A percentile compares a stretch with the other conserved stretches of the same genome.
These are phyloP conservation scores for Raffaelea ambrosiae DNA, from an alignment of 2,329 filamentous ascomycete genomes.

Conservation along the genomic window DNA sequence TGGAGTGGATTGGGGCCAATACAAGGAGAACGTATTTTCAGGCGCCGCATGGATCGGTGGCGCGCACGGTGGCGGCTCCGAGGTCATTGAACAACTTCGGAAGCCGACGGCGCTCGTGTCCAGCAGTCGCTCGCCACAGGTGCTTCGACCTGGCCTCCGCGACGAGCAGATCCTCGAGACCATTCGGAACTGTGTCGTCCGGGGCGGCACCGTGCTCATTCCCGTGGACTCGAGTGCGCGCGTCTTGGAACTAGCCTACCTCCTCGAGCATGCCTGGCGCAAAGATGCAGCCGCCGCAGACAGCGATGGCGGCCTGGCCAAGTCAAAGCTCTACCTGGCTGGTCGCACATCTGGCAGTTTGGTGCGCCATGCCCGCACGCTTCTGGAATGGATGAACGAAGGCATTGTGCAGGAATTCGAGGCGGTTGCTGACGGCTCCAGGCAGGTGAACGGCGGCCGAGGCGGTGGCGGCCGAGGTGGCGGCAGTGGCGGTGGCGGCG, in stretches of 20 bases:
- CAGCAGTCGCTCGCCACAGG: conserved; percentile 67
- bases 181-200: conserved; percentile 67
- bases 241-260: conserved; percentile 82
- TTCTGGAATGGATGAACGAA: conserved; percentile 99
- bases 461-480: conserved; percentile 41
- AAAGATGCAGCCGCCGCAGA: conserved; percentile 41
- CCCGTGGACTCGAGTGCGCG: conserved; percentile 94
- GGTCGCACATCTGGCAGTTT: conserved; percentile 81
- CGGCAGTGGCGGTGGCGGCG: conserved; percentile 41
- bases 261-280: conserved; percentile 88
- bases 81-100: conserved; percentile 87
- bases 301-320: conserved; percentile 37
- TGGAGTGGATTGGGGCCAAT: conserved; percentile 96
- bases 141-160: conserved; percentile 67
- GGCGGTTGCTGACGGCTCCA: conserved; percentile 46
- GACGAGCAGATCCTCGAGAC: conserved; percentile 81
- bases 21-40: conserved; percentile 87
- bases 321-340: conserved; percentile 66
- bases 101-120: conserved; percentile 93
- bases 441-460: conserved; percentile 34
- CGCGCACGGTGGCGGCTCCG: conserved; percentile 59
- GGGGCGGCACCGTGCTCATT: conserved; percentile 85
- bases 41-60: conserved; percentile 91
- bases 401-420: conserved; percentile 89
- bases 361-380: conserved; percentile 83